These are phyloP conservation scores for Silene uniflora DNA, from an alignment of 148 eudicot genomes.

Conservation along the genomic window DNA sequence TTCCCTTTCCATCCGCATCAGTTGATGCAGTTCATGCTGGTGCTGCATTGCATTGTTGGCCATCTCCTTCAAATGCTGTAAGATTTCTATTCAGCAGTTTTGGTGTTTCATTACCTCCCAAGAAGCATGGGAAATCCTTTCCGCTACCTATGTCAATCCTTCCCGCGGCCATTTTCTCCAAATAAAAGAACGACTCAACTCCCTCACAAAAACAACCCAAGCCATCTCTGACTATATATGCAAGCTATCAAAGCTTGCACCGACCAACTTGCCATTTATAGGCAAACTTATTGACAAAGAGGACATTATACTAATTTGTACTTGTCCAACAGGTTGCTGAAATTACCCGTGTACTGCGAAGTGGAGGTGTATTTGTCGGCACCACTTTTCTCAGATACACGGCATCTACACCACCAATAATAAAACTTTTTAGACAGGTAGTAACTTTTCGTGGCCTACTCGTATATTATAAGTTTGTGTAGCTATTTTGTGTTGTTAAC, in stretches of 20 bases:
- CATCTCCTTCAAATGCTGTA: slow-evolving; percentile 96
- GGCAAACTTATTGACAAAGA: no score
- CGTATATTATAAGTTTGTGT: not conserved
- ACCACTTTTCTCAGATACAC: slow-evolving; percentile 82
- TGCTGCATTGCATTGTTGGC: slow-evolving; percentile 99
- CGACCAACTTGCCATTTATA: no score
- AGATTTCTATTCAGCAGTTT: slow-evolving; percentile 24
- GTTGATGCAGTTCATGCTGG: slow-evolving; percentile 99
- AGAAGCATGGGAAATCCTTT: no score
- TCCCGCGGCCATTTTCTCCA: no score
- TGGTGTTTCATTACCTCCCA: not conserved
- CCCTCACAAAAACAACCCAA: no score
- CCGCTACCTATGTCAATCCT: no score
- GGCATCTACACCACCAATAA: slow-evolving; percentile 58
- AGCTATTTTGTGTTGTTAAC: not conserved
- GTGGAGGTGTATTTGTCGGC: slow-evolving; percentile 92
- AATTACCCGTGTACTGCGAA: slow-evolving; percentile 73
- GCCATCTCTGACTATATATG: no score
- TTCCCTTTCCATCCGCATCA: slow-evolving; percentile 85
- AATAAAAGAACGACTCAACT: no score
- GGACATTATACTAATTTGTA: not conserved
- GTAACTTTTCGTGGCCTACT: not conserved
- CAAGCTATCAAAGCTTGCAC: no score
- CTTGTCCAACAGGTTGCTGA: slow-evolving; percentile 67
- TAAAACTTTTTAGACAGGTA: slow-evolving; percentile 77